Base-by-base conservation (phyloP, 257 asterid genomes). In the Eustoma russellianum region DNA sequence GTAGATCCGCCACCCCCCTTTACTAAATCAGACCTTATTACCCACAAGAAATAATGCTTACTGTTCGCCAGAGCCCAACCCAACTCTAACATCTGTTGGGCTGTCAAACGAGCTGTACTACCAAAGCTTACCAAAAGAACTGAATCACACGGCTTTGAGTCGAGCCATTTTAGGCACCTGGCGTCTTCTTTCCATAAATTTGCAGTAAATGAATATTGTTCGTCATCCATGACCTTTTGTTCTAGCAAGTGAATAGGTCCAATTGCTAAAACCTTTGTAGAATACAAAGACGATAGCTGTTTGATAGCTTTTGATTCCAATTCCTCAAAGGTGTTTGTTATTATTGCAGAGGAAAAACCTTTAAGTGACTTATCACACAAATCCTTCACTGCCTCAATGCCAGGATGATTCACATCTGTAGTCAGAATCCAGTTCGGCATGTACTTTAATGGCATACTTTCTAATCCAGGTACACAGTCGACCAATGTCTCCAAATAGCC, bases 31-130 rank as follows among this genome's bases (percentile, higher is more conserved):
- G 66, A 17, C 16, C 75, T 55, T 6, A 73, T 53, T 2, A 64
- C 61, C 78, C 78, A 73, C 53, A 68, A 60, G 55, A 73, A 68
- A 0, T 30, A 46, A 6, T 24, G 33, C 17, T 51, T 49, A 24
- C 64, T 60, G 33, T 68, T 61, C 0, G 75, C 66, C 9, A 72
- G 66, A 5, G 68, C 78, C 74, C 74, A 68, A 1, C 69, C 78
- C 24, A 73, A 73, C 41, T 73, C 78, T 28, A 33, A 28, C 3
- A 73, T 38, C 12, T 60, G 59, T 2, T 64, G 17, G 17, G 10
- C 2, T 3, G 62, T 43, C 69, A 68, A 33, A 17, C 24, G 54
- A 5, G 71, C 46, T 13, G 46, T 14, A 34, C 69, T 73, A 5
- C 72, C 75, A 1, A 51, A 73, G 48, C 65, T 69, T 56, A 63